Evolutionary conservation across 768 basidiomycete species (phyloP).

Genomic region (Trametes gibbosa): DNA sequence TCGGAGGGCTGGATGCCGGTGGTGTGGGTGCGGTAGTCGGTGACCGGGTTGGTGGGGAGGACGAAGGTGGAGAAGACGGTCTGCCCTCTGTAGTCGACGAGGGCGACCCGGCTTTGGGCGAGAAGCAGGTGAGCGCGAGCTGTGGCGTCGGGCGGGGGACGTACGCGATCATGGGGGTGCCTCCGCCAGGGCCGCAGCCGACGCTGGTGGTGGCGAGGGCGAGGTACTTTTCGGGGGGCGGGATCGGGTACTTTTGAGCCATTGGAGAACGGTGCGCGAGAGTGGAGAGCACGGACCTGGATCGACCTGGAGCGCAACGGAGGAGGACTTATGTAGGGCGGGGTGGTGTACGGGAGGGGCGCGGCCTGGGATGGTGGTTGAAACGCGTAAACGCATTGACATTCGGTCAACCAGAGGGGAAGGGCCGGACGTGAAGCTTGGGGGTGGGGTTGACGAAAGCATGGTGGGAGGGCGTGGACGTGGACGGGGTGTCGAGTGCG

Average conservation of each 20-base stretch:
- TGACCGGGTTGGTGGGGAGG: conserved; percentile 61
- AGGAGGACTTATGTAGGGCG: conserved; percentile 5
- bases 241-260: conserved; percentile 27
- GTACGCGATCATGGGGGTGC: conserved; percentile 80
- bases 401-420: conserved; percentile 4
- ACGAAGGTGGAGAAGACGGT: conserved; percentile 64
- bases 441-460: neutral
- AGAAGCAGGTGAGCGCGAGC: conserved; percentile 11
- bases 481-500: neutral
- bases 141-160: conserved; percentile 29
- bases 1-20: conserved; percentile 52
- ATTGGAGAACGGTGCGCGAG: conserved; percentile 14
- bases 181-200: conserved; percentile 80
- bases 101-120: conserved; percentile 40
- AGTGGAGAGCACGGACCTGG: conserved; percentile 7
- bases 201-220: conserved; percentile 56
- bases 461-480: neutral
- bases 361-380: neutral
- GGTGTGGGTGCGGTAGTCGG: conserved; percentile 68
- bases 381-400: conserved; percentile 1
- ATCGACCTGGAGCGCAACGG: neutral
- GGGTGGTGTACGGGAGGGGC: neutral
- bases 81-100: conserved; percentile 44
- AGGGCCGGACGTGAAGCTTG: conserved; percentile 2
- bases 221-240: conserved; percentile 45